These are phyloP conservation scores for Poterioochromonas sp. DNA, from an alignment of 352 stramenopile genomes.

Conservation along the genomic window DNA sequence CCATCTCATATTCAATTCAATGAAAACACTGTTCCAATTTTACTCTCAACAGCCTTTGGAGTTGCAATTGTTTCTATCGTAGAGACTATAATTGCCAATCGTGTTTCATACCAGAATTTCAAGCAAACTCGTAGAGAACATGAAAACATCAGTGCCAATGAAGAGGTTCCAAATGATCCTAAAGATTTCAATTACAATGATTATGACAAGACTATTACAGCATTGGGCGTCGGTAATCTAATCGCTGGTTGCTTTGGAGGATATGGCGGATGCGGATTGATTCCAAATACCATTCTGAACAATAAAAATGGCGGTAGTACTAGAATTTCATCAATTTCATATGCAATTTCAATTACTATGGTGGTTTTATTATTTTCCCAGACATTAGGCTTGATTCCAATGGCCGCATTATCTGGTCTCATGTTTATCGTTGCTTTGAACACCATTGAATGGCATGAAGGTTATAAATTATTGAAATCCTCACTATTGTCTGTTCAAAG, in stretches of 20 bases:
- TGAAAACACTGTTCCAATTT: background rate
- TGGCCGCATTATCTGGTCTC: constrained; percentile 12
- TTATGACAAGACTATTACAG: background rate
- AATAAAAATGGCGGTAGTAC: background rate
- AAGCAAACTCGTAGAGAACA: too few species aligned
- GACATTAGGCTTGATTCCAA: background rate
- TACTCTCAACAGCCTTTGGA: background rate
- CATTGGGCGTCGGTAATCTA: background rate
- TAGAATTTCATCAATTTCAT: background rate
- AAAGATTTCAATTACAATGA: background rate
- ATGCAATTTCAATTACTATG: background rate
- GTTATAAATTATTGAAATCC: background rate
- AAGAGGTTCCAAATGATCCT: background rate
- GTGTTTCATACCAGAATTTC: too few species aligned
- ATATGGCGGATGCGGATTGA: constrained; percentile 29
- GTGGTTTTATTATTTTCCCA: background rate
- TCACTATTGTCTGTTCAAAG: background rate
- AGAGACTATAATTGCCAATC: constrained; percentile 18
- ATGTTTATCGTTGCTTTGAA: constrained; percentile 25
- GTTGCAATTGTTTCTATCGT: constrained; percentile 21
- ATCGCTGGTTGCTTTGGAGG: constrained; percentile 3
- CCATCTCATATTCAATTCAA: background rate
- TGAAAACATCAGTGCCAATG: too few species aligned
- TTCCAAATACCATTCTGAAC: constrained; percentile 33
- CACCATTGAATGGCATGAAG: constrained; percentile 24